Conservation (phyloP, 2,329 filamentous ascomycete genomes). For the Bipolaris bicolor region DNA sequence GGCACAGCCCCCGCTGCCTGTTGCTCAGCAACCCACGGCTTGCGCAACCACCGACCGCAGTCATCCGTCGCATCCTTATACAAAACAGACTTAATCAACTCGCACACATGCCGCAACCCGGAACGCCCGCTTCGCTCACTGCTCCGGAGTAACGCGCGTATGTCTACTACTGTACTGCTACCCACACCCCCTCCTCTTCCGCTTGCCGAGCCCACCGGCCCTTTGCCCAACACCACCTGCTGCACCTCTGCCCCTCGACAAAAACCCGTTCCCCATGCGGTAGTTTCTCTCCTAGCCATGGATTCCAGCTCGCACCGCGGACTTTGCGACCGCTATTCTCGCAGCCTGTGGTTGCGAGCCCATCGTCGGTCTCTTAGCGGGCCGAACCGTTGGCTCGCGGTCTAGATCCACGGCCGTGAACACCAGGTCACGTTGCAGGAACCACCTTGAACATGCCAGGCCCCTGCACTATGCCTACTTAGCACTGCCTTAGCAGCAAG, state of each 20-base stretch:
- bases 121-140: not conserved
- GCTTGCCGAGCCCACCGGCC: not conserved
- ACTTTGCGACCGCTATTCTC: constrained; percentile 11
- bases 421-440: constrained; percentile 1
- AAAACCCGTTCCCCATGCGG: constrained; percentile 4
- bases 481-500: not conserved
- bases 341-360: constrained; percentile 8
- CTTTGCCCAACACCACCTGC: not conserved
- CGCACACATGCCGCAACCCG: not conserved
- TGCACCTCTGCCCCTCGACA: not conserved
- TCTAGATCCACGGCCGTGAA: constrained; percentile 13
- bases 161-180: not conserved
- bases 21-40: constrained; percentile 3
- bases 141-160: constrained; percentile 1
- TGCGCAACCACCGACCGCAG: not conserved
- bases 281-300: constrained; percentile 5
- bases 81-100: not conserved
- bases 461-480: not conserved
- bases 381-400: constrained; percentile 15
- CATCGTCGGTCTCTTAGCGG: constrained; percentile 10
- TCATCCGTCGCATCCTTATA: not conserved
- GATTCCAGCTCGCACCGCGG: constrained; percentile 8
- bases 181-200: not conserved
- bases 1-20: not conserved
- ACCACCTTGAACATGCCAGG: not conserved